Evolutionary conservation across 140 eudicot genomes (phyloP).

Genomic region (Cichorium intybus): DNA sequence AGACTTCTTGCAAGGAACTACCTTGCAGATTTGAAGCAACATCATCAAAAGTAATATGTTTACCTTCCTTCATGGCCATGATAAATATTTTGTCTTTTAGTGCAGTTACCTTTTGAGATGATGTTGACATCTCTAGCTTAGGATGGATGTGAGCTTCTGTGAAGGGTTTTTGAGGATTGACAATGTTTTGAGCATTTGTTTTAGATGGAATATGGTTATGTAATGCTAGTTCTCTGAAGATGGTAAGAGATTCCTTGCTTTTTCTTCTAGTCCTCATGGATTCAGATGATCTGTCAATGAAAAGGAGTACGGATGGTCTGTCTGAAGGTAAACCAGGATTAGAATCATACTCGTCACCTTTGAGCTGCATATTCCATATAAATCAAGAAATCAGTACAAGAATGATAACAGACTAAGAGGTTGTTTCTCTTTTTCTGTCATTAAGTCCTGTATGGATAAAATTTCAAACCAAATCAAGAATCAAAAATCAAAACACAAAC

Average conservation of each 20-base stretch:
- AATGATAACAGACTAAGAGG: not conserved
- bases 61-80: constrained; percentile 63
- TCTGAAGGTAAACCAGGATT: constrained; percentile 66
- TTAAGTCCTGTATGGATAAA: too few relatives aligned
- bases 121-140: constrained; percentile 41
- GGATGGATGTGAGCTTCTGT: constrained; percentile 34
- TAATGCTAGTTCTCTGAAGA: constrained; percentile 67
- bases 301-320: constrained; percentile 72
- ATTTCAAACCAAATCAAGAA: too few relatives aligned
- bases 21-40: constrained; percentile 57
- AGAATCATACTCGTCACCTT: constrained; percentile 43
- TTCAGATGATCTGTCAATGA: constrained; percentile 80
- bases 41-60: constrained; percentile 51
- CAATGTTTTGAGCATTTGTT: constrained; percentile 20
- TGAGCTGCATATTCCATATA: constrained; percentile 46
- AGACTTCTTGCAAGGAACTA: constrained; percentile 68
- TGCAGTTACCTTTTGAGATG: constrained; percentile 36
- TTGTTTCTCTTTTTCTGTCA: too few relatives aligned
- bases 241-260: constrained; percentile 62
- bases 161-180: constrained; percentile 30
- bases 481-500: too few relatives aligned
- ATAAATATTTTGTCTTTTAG: constrained; percentile 66
- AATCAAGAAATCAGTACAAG: constrained; percentile 21
- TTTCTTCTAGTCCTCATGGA: constrained; percentile 44
- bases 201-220: constrained; percentile 22